These are phyloP conservation scores for Spathaspora gorwiae DNA, from an alignment of 805 yeast species.

Conservation along the genomic window DNA sequence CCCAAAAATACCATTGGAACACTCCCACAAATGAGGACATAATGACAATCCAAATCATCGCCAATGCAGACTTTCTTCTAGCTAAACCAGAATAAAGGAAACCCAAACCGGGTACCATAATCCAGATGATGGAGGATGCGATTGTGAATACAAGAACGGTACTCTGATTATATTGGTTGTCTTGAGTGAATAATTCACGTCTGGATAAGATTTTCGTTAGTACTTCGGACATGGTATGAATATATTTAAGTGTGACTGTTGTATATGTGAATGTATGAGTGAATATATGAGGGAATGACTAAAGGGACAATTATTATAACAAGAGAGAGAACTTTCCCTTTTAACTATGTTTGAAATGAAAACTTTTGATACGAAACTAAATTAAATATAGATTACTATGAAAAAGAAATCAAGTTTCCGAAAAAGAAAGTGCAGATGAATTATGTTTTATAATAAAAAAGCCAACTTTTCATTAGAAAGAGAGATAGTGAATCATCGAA, in stretches of 20 bases:
- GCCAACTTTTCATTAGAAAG: background rate
- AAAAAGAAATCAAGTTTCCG: background rate
- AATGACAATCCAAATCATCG: slow-evolving; percentile 77
- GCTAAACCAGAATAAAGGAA: slow-evolving; percentile 89
- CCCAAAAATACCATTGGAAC: slow-evolving; percentile 98
- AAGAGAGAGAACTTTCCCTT: no score
- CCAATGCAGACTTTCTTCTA: slow-evolving; percentile 82
- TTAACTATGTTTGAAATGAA: no score
- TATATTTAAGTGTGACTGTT: background rate
- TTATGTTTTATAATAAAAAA: background rate
- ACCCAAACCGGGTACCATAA: slow-evolving; percentile 95
- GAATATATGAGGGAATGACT: no score
- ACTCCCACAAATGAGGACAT: slow-evolving; percentile 69
- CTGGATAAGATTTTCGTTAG: slow-evolving; percentile 15
- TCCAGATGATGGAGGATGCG: slow-evolving; percentile 69
- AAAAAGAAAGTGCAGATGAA: background rate
- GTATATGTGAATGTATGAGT: no score
- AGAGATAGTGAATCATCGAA: no score
- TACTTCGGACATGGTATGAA: slow-evolving; percentile 1
- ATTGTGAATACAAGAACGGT: slow-evolving; percentile 43
- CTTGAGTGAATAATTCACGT: slow-evolving; percentile 32
- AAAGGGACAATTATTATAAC: no score
- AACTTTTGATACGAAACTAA: no score
- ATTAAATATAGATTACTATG: no score
- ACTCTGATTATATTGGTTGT: slow-evolving; percentile 25